These are phyloP conservation scores for Trichosporon sp. DNA, from an alignment of 1,284 basidiomycete genomes.

Conservation along the genomic window DNA sequence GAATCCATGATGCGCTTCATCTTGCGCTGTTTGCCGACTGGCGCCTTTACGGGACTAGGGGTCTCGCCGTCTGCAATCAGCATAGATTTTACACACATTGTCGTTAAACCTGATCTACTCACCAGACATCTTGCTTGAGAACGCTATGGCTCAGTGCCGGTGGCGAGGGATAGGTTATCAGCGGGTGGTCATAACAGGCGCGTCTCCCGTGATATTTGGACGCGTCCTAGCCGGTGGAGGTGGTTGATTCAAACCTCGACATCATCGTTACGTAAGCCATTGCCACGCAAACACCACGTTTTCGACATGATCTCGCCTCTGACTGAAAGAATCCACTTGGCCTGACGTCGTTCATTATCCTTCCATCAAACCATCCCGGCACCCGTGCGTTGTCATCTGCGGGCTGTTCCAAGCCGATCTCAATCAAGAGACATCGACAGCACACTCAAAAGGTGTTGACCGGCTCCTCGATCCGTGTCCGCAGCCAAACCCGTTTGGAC, in stretches of 20 bases:
- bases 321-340: neutral
- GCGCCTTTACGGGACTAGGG: conserved; percentile 35
- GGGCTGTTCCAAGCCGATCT: conserved; percentile 2
- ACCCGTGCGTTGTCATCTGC: conserved; percentile 1
- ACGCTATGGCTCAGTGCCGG: neutral
- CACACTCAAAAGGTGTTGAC: neutral
- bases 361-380: neutral
- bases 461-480: neutral
- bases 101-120: neutral
- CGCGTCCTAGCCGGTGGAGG: conserved; percentile 17
- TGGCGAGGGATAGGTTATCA: neutral
- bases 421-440: neutral
- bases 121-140: conserved; percentile 30
- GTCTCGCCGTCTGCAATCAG: conserved; percentile 36
- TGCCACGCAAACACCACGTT: conserved; percentile 6
- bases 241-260: conserved; percentile 7
- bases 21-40: conserved; percentile 54
- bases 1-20: conserved; percentile 67
- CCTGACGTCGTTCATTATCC: conserved; percentile 10
- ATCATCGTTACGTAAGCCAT: neutral
- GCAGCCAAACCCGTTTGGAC: neutral
- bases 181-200: neutral
- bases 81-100: neutral
- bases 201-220: conserved; percentile 16
- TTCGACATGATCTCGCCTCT: neutral